Conservation (phyloP, 148 eudicot genomes). For the Rhododendron molle region DNA sequence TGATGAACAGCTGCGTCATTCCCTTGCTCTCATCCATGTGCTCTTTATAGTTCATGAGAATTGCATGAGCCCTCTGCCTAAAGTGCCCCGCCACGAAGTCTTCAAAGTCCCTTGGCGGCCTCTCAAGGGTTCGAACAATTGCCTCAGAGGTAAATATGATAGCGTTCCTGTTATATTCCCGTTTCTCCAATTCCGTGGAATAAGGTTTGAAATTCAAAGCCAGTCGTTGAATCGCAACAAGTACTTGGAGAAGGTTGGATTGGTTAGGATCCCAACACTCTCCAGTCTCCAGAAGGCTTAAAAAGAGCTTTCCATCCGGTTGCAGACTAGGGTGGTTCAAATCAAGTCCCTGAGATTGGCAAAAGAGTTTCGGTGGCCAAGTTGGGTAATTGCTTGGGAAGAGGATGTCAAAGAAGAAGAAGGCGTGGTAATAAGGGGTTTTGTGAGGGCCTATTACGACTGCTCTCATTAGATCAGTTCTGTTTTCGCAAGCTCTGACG, state of each 20-base stretch:
- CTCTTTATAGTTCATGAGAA: not conserved
- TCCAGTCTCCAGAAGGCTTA: constrained; percentile 54
- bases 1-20: not conserved
- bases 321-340: constrained; percentile 62
- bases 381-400: constrained; percentile 52
- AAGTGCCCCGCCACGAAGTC: constrained; percentile 39
- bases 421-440: constrained; percentile 63
- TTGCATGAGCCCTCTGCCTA: constrained; percentile 1
- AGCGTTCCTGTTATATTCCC: constrained; percentile 35
- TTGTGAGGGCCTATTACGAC: constrained; percentile 56
- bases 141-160: constrained; percentile 41
- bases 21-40: not conserved
- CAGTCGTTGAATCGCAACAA: constrained; percentile 58
- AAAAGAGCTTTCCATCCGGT: constrained; percentile 37
- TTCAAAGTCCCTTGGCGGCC: constrained; percentile 43
- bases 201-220: constrained; percentile 54
- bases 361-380: constrained; percentile 41
- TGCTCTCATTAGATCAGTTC: constrained; percentile 60
- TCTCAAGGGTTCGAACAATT: constrained; percentile 25
- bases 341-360: constrained; percentile 44
- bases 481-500: constrained; percentile 48
- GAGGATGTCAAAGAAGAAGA: constrained; percentile 63
- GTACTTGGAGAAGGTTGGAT: constrained; percentile 57
- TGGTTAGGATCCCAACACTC: constrained; percentile 40
- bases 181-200: constrained; percentile 25